These are phyloP conservation scores for Pythium vanterpoolii DNA, from an alignment of 352 stramenopile genomes.

Conservation along the genomic window DNA sequence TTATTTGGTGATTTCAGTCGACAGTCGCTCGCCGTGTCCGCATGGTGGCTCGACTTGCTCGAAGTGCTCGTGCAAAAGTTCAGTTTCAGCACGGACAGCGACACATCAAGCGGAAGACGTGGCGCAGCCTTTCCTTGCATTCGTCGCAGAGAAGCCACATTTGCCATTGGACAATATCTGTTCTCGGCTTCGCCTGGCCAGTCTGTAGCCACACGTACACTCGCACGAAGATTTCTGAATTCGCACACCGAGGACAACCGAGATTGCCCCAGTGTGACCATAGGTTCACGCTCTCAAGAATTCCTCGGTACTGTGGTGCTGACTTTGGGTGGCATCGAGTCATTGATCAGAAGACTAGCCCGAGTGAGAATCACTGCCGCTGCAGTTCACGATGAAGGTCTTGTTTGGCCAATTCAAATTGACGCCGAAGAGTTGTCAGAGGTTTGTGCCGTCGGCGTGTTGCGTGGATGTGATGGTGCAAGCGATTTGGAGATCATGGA, in stretches of 20 bases:
- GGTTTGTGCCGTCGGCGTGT: not conserved
- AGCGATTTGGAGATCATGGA: conserved; percentile 19
- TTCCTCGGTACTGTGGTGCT: not conserved
- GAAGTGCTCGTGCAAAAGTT: conserved; percentile 42
- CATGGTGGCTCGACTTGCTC: conserved; percentile 31
- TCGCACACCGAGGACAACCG: not conserved
- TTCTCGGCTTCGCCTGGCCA: not conserved
- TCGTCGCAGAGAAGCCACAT: conserved; percentile 29
- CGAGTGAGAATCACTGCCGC: not conserved
- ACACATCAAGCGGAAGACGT: not conserved
- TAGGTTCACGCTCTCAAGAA: not conserved
- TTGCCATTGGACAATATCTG: conserved; percentile 18
- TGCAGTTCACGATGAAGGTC: not conserved
- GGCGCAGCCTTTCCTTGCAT: conserved; percentile 24
- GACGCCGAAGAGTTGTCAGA: not conserved
- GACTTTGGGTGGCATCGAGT: conserved; percentile 5
- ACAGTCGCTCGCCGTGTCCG: conserved; percentile 13
- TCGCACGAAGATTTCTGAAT: conserved; percentile 37
- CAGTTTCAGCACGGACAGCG: conserved; percentile 24
- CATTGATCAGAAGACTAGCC: not conserved
- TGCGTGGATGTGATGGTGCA: conserved; percentile 13
- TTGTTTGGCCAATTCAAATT: conserved; percentile 17
- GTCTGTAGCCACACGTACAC: conserved; percentile 21
- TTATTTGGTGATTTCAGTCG: conserved; percentile 21
- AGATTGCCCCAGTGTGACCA: conserved; percentile 6